Evolutionary conservation across 805 yeast species (phyloP).

Genomic region (Barnettozyma sp.): DNA sequence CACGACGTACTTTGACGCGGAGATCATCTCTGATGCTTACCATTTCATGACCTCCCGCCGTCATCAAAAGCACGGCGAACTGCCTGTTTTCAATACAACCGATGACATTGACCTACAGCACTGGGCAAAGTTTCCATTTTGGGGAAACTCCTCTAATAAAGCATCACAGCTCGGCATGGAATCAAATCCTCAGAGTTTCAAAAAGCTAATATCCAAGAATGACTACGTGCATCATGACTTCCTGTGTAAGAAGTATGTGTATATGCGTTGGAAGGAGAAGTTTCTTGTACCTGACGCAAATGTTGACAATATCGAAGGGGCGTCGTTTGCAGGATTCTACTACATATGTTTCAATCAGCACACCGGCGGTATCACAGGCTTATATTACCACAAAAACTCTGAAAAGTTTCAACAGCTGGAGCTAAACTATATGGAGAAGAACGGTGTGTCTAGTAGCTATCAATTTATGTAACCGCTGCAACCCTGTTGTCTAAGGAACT

Average conservation of each 20-base stretch:
- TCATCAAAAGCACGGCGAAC: neutral
- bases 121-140: constrained; percentile 53
- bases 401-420: constrained; percentile 73
- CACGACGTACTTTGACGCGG: constrained; percentile 69
- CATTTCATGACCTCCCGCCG: constrained; percentile 34
- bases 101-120: constrained; percentile 58
- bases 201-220: constrained; percentile 13
- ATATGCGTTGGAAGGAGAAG: constrained; percentile 94
- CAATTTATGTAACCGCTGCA: constrained; percentile 8
- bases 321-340: constrained; percentile 90
- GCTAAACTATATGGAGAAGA: constrained; percentile 26
- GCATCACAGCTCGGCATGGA: neutral
- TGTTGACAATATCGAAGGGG: constrained; percentile 46
- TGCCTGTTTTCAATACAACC: constrained; percentile 45
- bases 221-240: constrained; percentile 25
- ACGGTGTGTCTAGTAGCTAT: constrained; percentile 5
- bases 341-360: constrained; percentile 75
- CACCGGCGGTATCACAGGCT: constrained; percentile 71
- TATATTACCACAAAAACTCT: constrained; percentile 74
- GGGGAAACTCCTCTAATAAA: constrained; percentile 25
- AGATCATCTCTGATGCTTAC: constrained; percentile 47
- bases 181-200: constrained; percentile 3
- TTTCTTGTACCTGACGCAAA: constrained; percentile 77
- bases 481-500: too few species aligned
- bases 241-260: constrained; percentile 44